Evolutionary conservation across 306 rosid species (phyloP).

Genomic region (Casuarina glauca): DNA sequence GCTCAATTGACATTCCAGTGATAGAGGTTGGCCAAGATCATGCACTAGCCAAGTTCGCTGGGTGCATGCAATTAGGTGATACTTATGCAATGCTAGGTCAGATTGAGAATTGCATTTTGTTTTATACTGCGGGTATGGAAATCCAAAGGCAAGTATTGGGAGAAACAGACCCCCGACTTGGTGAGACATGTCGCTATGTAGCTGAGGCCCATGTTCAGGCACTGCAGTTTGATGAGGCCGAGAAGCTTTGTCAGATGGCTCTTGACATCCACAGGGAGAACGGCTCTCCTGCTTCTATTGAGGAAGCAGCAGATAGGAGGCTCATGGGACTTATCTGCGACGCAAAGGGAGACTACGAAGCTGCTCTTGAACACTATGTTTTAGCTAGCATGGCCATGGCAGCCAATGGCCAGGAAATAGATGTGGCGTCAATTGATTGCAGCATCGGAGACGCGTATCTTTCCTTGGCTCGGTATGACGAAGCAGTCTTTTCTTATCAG

Average conservation of each 20-base stretch:
- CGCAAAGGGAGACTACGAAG: slow-evolving; percentile 79
- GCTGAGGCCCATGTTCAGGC: slow-evolving; percentile 93
- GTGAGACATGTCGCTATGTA: slow-evolving; percentile 77
- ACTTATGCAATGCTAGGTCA: slow-evolving; percentile 84
- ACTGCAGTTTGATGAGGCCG: slow-evolving; percentile 82
- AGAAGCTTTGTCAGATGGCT: slow-evolving; percentile 68
- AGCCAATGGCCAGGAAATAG: slow-evolving; percentile 58
- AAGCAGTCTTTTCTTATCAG: slow-evolving; percentile 73
- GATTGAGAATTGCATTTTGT: slow-evolving; percentile 70
- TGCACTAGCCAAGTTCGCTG: slow-evolving; percentile 84
- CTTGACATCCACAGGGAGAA: slow-evolving; percentile 69
- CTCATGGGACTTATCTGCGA: slow-evolving; percentile 85
- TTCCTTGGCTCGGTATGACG: slow-evolving; percentile 73
- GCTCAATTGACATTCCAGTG: slow-evolving; percentile 72
- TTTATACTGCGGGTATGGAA: slow-evolving; percentile 74
- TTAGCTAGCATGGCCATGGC: slow-evolving; percentile 78
- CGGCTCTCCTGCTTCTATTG: slow-evolving; percentile 56
- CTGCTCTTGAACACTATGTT: slow-evolving; percentile 83
- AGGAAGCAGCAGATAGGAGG: slow-evolving; percentile 81
- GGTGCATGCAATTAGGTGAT: slow-evolving; percentile 90
- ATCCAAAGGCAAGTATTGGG: slow-evolving; percentile 80
- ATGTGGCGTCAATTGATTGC: slow-evolving; percentile 72
- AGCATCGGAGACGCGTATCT: slow-evolving; percentile 80
- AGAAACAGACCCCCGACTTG: slow-evolving; percentile 63
- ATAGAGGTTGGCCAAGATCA: slow-evolving; percentile 70